Conservation (phyloP, 768 basidiomycete genomes). For the Harrya chromipes region DNA sequence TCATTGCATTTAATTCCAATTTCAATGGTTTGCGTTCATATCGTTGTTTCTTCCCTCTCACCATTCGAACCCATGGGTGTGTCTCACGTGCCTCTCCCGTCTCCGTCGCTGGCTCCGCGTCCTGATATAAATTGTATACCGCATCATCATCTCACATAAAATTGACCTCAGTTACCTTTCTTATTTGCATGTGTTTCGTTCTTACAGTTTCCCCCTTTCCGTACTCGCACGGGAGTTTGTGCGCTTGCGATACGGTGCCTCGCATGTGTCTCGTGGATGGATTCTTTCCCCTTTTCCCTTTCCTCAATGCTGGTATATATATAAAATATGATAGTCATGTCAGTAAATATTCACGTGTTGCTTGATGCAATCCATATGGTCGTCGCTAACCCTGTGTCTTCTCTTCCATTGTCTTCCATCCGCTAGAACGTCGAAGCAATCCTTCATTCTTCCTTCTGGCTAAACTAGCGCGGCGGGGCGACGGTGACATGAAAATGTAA, state of each 20-base stretch:
- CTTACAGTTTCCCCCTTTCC: background rate
- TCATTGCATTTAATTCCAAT: slow-evolving; percentile 23
- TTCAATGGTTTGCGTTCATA: slow-evolving; percentile 13
- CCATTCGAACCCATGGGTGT: slow-evolving; percentile 12
- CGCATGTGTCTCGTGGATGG: background rate
- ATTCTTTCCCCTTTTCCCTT: background rate
- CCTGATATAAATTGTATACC: slow-evolving; percentile 28
- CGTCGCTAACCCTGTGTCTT: background rate
- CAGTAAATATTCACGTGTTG: slow-evolving; percentile 23
- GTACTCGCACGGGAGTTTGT: background rate
- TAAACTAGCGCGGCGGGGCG: no score
- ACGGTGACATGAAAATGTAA: no score
- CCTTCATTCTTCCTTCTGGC: no score
- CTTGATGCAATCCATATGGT: slow-evolving; percentile 24
- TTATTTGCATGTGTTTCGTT: slow-evolving; percentile 5
- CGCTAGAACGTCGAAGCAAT: no score
- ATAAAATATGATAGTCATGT: slow-evolving; percentile 22
- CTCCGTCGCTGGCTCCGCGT: background rate
- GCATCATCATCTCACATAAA: slow-evolving; percentile 19
- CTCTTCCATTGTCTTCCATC: background rate
- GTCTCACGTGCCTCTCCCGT: slow-evolving; percentile 1
- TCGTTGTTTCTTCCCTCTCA: slow-evolving; percentile 16
- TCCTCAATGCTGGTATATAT: slow-evolving; percentile 12
- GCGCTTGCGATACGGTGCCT: background rate
- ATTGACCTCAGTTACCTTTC: slow-evolving; percentile 5